Base-by-base conservation (phyloP, 192 early-diverging fungal species). In the Backusella westeae region DNA sequence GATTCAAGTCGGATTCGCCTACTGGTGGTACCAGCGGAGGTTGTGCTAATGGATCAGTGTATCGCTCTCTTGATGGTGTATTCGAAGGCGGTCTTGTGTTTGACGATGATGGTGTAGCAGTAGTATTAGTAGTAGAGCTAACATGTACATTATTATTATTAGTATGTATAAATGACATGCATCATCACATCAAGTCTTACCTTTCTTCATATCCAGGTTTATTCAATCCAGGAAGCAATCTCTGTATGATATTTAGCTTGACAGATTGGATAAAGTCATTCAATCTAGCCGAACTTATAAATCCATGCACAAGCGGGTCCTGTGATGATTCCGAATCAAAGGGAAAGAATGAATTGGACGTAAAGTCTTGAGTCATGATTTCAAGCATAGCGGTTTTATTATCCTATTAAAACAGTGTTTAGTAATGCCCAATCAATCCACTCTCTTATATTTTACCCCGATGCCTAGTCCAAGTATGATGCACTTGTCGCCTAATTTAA, bases 1-100 rank as follows among this genome's bases (percentile, higher is more conserved):
- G 90, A 82, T 94, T 88, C 76, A 97, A 77, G 80, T 97, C 96
- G 26, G 84, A 82, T 56, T 88, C 76, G 21, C 96, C 96, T 59
- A 94, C 87, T 35, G 84, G 88, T 3, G 92, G 92, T 56, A 84
- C 17, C 42, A n/a, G 14, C 14, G 72, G 19, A 67, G 79, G 35
- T 15, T 21, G 21, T 34, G 3, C 8, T 34, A 34, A 35, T 73
- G 15, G 53, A 1, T 56, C 52, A 63, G 26, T 41, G 42, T 23
- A 32, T 65, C 35, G 26, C 4, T 63, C 56, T 63, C 56, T 63
- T 63, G 12, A 26, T 63, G 56, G 38, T n/a, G 6, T 26, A 2
- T 59, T 34, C 7, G 41, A 21, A 44, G 69, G 8, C 12, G 36
- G n/a, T 17, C 69, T 71, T 19, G 17, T 39, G 34, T 67, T 67